Percentiles rank a stretch among this genome's conserved stretches.
These are phyloP conservation scores for Erodium trifolium DNA, from an alignment of 441 rosid species.

Conservation along the genomic window DNA sequence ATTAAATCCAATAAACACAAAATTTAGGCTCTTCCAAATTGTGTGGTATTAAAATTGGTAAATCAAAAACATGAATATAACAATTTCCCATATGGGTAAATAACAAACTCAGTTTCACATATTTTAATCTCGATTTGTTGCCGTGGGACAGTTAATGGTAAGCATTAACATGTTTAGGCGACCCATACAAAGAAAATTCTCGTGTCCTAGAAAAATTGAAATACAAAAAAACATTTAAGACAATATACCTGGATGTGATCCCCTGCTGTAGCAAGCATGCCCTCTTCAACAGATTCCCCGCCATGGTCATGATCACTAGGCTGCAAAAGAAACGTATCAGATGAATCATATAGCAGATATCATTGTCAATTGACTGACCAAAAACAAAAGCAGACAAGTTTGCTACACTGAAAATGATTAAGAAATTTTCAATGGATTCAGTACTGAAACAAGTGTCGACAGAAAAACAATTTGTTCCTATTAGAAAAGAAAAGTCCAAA, in stretches of 20 bases:
- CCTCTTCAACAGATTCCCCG: constrained; percentile 50
- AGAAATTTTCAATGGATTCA: constrained; percentile 2
- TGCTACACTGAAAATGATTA: background rate
- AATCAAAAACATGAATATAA: background rate
- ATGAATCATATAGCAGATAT: background rate
- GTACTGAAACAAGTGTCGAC: background rate
- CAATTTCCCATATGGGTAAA: background rate
- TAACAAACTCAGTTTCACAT: background rate
- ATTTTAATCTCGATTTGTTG: background rate
- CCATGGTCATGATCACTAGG: constrained; percentile 87
- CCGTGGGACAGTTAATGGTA: background rate
- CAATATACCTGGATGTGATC: constrained; percentile 80
- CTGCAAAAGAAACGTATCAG: constrained; percentile 27
- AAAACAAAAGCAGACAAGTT: background rate
- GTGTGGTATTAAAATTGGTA: background rate
- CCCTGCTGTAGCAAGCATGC: constrained; percentile 72
- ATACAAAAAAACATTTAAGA: constrained; percentile 11
- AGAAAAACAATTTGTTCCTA: background rate
- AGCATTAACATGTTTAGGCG: background rate
- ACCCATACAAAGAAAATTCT: constrained; percentile 7
- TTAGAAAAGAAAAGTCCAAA: background rate
- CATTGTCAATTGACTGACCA: background rate
- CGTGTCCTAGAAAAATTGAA: constrained; percentile 8
- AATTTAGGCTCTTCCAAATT: background rate
- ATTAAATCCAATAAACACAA: background rate